These are phyloP conservation scores for Metschnikowia noctiluminum DNA, from an alignment of 805 yeast genomes.

Conservation along the genomic window DNA sequence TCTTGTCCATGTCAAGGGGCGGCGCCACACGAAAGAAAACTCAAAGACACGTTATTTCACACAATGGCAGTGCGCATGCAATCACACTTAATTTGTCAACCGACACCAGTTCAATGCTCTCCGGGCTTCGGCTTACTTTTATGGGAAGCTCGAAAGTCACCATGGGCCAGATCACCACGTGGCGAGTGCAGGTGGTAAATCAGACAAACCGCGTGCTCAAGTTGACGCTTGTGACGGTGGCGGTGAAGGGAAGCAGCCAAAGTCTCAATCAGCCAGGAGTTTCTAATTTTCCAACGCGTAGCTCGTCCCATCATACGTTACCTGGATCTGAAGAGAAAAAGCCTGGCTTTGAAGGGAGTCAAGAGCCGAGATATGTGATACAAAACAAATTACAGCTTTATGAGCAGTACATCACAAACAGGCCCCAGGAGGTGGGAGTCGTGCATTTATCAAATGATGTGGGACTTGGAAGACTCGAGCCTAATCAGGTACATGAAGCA, in stretches of 20 bases:
- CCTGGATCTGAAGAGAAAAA: not conserved
- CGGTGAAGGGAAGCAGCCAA: not conserved
- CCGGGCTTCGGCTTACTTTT: constrained; percentile 34
- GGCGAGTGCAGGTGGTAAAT: constrained; percentile 68
- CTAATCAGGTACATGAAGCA: constrained; percentile 62
- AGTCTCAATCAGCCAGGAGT: not conserved
- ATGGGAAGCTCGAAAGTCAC: constrained; percentile 59
- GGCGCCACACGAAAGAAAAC: constrained; percentile 1
- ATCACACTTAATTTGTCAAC: constrained; percentile 37
- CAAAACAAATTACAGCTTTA: constrained; percentile 24
- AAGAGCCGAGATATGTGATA: constrained; percentile 13
- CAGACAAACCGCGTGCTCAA: constrained; percentile 49
- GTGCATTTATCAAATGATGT: constrained; percentile 64
- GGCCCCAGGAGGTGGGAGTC: constrained; percentile 51
- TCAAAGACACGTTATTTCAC: constrained; percentile 4
- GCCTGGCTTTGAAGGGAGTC: constrained; percentile 4
- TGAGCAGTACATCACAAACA: constrained; percentile 33
- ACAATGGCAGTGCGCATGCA: constrained; percentile 23
- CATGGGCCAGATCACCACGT: constrained; percentile 56
- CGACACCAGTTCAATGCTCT: constrained; percentile 30
- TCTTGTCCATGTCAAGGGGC: constrained; percentile 3
- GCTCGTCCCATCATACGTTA: constrained; percentile 5
- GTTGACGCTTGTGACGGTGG: constrained; percentile 43
- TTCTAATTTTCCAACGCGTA: not conserved
- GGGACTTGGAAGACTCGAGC: constrained; percentile 57